Conservation (phyloP, 2,329 filamentous ascomycete genomes). For the Aspergillus intermedius region DNA sequence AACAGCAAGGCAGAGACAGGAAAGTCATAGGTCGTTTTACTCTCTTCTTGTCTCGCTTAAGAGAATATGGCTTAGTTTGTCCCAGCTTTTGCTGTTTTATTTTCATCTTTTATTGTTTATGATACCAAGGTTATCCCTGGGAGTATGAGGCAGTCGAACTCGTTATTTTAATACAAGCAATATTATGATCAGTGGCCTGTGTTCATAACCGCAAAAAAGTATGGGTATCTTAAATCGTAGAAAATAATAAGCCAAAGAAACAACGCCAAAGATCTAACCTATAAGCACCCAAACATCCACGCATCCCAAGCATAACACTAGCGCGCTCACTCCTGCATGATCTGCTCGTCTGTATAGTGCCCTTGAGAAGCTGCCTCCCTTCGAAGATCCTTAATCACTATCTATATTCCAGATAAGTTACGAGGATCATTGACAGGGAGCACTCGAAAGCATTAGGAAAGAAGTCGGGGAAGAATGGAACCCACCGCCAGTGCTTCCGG, state of each 20-base stretch:
- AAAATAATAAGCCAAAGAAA: not conserved
- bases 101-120: conserved; percentile 9
- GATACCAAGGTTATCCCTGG: conserved; percentile 16
- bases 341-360: conserved; percentile 14
- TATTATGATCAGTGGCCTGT: not conserved
- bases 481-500: conserved; percentile 89
- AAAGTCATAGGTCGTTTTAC: conserved; percentile 15
- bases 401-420: conserved; percentile 20
- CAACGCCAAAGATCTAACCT: not conserved
- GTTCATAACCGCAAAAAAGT: not conserved
- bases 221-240: conserved; percentile 10
- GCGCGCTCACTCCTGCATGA: conserved; percentile 9
- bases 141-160: conserved; percentile 1
- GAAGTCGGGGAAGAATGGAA: conserved; percentile 9
- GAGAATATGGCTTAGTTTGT: not conserved
- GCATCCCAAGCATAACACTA: not conserved
- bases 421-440: not conserved
- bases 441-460: not conserved
- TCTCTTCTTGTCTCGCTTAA: not conserved
- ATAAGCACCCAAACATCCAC: not conserved
- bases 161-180: not conserved
- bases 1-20: conserved; percentile 13
- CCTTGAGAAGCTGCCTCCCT: conserved; percentile 31
- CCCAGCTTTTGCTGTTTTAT: conserved; percentile 1
- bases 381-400: conserved; percentile 42